phyloP scores from a whole-genome alignment of 768 basidiomycete genomes.

The Cyathus striatus region DNA sequence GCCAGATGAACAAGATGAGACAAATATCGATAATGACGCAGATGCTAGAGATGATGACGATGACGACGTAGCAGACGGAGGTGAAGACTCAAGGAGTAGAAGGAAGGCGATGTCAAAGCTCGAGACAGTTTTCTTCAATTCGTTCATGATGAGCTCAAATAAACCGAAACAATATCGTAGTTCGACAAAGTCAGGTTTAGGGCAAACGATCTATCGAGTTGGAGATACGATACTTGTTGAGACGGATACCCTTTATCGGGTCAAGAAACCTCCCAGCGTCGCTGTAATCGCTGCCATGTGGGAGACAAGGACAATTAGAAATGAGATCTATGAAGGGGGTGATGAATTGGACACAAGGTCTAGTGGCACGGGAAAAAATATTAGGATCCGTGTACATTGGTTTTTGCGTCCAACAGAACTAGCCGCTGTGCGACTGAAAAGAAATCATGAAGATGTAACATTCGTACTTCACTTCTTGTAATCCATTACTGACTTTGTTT shows the following conservation, averaged over 20 bases:
- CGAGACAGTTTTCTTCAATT: slow-evolving; percentile 30
- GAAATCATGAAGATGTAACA: slow-evolving; percentile 56
- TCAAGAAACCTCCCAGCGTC: slow-evolving; percentile 48
- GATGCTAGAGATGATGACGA: too few species aligned
- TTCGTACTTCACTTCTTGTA: not conserved
- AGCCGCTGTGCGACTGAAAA: slow-evolving; percentile 51
- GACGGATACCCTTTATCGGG: slow-evolving; percentile 34
- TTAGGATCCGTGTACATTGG: slow-evolving; percentile 69
- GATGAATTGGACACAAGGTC: too few species aligned
- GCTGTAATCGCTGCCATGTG: slow-evolving; percentile 71
- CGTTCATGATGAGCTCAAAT: slow-evolving; percentile 24
- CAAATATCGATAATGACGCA: slow-evolving; percentile 9
- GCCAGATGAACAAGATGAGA: slow-evolving; percentile 18
- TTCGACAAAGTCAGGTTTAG: slow-evolving; percentile 11
- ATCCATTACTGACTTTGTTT: not conserved
- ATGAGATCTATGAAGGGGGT: slow-evolving; percentile 19
- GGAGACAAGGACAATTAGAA: slow-evolving; percentile 33
- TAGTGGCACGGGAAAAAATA: too few species aligned
- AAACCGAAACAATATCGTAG: slow-evolving; percentile 18
- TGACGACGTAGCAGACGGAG: too few species aligned
- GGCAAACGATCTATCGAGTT: slow-evolving; percentile 35
- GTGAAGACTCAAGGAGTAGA: too few species aligned
- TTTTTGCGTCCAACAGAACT: slow-evolving; percentile 66
- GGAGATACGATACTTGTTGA: slow-evolving; percentile 69
- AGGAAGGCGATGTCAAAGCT: too few species aligned